These are phyloP conservation scores for Neoboletus magnificus DNA, from an alignment of 768 basidiomycete species.

Conservation along the genomic window DNA sequence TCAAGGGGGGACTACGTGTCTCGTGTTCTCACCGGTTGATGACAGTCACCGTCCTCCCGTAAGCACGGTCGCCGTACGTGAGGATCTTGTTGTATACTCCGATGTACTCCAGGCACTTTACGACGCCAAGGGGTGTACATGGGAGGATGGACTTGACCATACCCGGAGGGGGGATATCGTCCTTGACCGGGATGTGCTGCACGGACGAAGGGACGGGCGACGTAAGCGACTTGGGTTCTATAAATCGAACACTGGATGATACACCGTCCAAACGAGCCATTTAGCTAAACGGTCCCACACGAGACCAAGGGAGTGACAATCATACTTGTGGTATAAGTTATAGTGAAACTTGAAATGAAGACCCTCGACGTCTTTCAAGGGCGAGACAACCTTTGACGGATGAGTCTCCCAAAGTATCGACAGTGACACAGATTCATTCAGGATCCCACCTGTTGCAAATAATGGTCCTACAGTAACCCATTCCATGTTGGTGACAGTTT, in stretches of 20 bases:
- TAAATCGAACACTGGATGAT: conserved; percentile 80
- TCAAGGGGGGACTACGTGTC: background rate
- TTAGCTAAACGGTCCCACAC: background rate
- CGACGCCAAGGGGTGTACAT: conserved; percentile 94
- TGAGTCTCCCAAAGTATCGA: background rate
- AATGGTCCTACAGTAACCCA: conserved; percentile 68
- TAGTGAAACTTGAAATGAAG: conserved; percentile 94
- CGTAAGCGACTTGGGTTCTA: conserved; percentile 71
- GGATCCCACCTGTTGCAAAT: conserved; percentile 79
- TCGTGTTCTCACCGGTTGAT: conserved; percentile 72
- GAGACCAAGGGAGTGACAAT: background rate
- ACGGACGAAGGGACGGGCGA: conserved; percentile 39
- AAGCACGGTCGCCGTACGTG: conserved; percentile 92
- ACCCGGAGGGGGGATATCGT: conserved; percentile 71
- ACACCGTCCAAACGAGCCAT: background rate
- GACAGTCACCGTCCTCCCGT: conserved; percentile 88
- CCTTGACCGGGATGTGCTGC: conserved; percentile 34
- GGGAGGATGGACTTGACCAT: conserved; percentile 96
- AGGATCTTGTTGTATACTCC: conserved; percentile 93
- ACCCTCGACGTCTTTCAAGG: conserved; percentile 97
- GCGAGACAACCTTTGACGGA: conserved; percentile 72
- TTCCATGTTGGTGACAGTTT: conserved; percentile 1
- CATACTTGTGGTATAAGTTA: conserved; percentile 92
- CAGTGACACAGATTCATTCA: background rate
- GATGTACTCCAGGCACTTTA: conserved; percentile 88